Evolutionary conservation across 805 yeast species (phyloP), one percentile per base, ranked within the genome.

Genomic region (Sugiyamaella marilandica): DNA sequence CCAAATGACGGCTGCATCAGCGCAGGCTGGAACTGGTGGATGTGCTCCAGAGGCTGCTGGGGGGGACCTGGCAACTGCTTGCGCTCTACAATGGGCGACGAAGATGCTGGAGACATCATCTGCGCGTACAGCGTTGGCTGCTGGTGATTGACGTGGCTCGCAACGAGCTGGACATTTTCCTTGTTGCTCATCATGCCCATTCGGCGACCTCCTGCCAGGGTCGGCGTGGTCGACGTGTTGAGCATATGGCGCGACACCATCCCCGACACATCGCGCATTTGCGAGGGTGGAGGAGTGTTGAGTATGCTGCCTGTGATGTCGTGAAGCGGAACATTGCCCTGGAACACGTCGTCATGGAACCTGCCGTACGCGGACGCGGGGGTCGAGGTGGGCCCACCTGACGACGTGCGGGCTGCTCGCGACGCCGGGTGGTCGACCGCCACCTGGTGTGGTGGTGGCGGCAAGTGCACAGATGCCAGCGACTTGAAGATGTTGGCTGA

Each of bases 381-480:
- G 16, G 37, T 34, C n/a, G 16, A 5, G 5, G 37, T 8, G 37
- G 16, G 9, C 16, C 16, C 37, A 7, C 29, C 29, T 24, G 29
- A 7, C 37, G 37, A 5, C 16, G 3, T 3, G n/a, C 37, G n/a
- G 37, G 37, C 37, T 14, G 52, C 35, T 11, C 47, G 54, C 16
- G 46, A 45, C 24, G 53, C 32, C 47, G 33, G 41, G 50, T 36
- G 37, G 16, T 34, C 37, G 16, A 16, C 29, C 7, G 45, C n/a
- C 33, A 21, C 45, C 37, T 63, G 51, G 14, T 65, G 55, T 4
- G 75, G 74, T 1, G 74, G 75, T 9, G 75, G 75, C 5, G 75
- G 75, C 24, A 72, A 64, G 48, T 72, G 73, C 32, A 72, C 73
- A 29, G 74, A 71, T 18, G 68, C 66, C 54, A 71, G 55, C 19